Evolutionary conservation across 2,329 filamentous ascomycete species (phyloP).

Genomic region (Trichoderma koningii): DNA sequence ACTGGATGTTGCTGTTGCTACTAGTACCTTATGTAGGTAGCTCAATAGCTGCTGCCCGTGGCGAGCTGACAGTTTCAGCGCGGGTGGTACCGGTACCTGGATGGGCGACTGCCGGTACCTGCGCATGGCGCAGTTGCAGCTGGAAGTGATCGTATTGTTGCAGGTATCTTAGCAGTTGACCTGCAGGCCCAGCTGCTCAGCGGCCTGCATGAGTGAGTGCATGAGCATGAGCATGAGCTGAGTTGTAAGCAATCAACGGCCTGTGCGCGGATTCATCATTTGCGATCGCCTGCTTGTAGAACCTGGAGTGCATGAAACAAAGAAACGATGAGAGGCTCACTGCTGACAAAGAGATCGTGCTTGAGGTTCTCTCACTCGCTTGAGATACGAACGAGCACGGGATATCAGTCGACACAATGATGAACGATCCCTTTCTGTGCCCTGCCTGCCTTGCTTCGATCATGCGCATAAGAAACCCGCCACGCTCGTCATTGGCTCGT

Average conservation of each 20-base stretch:
- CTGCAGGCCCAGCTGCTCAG: slow-evolving; percentile 15
- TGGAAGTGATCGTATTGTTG: not conserved
- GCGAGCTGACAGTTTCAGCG: too few relatives aligned
- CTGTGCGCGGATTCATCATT: not conserved
- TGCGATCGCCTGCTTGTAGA: not conserved
- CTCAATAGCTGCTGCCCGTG: too few relatives aligned
- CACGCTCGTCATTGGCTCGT: slow-evolving; percentile 14
- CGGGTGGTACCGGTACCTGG: slow-evolving; percentile 4
- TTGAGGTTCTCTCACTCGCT: too few relatives aligned
- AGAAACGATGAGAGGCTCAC: too few relatives aligned
- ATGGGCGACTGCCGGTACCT: not conserved
- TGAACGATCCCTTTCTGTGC: not conserved
- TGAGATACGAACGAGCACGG: too few relatives aligned
- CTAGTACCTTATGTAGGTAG: too few relatives aligned
- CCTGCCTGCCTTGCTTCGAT: not conserved
- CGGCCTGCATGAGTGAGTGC: slow-evolving; percentile 16
- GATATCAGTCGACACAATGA: too few relatives aligned
- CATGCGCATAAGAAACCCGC: not conserved
- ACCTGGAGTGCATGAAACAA: too few relatives aligned
- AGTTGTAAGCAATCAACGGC: not conserved
- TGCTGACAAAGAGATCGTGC: too few relatives aligned
- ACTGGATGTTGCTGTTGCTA: not conserved
- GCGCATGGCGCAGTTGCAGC: slow-evolving; percentile 10
- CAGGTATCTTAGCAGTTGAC: not conserved
- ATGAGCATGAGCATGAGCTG: not conserved